These are phyloP conservation scores for Phytopythium vexans DNA, from an alignment of 352 stramenopile species.

Conservation along the genomic window DNA sequence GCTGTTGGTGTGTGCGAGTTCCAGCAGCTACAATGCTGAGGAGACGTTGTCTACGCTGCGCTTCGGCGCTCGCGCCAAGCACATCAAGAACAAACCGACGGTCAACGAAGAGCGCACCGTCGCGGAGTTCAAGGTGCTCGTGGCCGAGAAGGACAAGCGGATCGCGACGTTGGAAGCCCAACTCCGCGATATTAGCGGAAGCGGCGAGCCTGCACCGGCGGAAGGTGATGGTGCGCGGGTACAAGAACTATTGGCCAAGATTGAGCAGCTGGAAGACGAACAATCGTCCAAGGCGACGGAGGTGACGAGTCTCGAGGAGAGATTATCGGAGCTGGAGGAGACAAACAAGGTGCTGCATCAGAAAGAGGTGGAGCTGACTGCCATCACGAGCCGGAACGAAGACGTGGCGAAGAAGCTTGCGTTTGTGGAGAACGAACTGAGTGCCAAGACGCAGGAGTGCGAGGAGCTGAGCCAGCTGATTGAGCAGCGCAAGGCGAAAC, in stretches of 20 bases:
- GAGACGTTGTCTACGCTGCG: constrained; percentile 73
- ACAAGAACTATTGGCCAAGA: constrained; percentile 38
- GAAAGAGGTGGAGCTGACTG: constrained; percentile 37
- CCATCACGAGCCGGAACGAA: constrained; percentile 37
- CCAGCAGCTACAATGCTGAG: constrained; percentile 63
- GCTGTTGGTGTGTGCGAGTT: constrained; percentile 63
- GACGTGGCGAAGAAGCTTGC: constrained; percentile 47
- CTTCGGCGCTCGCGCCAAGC: constrained; percentile 75
- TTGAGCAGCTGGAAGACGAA: constrained; percentile 64
- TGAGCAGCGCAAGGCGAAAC: constrained; percentile 10
- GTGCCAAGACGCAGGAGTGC: constrained; percentile 45
- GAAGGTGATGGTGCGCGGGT: constrained; percentile 14
- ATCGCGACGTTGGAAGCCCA: constrained; percentile 41
- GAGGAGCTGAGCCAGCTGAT: constrained; percentile 41
- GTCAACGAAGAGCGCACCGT: constrained; percentile 90
- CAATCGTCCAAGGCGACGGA: constrained; percentile 49
- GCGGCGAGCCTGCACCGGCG: neutral
- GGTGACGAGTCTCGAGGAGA: constrained; percentile 48
- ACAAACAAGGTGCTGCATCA: constrained; percentile 32
- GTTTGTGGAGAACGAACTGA: constrained; percentile 49
- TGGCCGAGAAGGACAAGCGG: constrained; percentile 53
- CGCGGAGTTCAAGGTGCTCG: constrained; percentile 61
- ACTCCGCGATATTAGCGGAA: constrained; percentile 17
- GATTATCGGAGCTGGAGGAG: constrained; percentile 45
- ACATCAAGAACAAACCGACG: constrained; percentile 79